A percentile compares a stretch with the other conserved stretches of the same genome.
Evolutionary conservation across 2,329 filamentous ascomycete genomes (phyloP).

Genomic region (Phoma sp.): DNA sequence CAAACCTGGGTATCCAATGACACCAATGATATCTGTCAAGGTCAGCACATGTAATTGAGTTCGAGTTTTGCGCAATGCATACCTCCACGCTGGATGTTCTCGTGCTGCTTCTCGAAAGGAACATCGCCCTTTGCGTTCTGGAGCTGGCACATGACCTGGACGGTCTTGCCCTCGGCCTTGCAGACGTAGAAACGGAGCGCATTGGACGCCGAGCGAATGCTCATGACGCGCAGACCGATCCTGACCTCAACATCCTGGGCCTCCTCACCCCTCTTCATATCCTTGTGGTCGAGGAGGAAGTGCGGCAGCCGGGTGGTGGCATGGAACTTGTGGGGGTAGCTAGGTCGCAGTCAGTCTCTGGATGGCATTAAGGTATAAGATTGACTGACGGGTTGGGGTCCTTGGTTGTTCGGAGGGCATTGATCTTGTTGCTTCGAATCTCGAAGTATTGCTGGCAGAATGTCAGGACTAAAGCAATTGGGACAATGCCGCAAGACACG

Average conservation of each 20-base stretch:
- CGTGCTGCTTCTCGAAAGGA: constrained; percentile 86
- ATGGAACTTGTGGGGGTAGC: constrained; percentile 88
- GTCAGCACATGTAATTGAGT: not conserved
- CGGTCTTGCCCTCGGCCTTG: constrained; percentile 74
- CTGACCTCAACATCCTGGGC: constrained; percentile 77
- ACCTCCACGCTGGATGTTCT: constrained; percentile 79
- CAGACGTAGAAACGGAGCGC: constrained; percentile 43
- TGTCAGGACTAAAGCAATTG: constrained; percentile 18
- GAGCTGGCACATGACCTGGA: constrained; percentile 92
- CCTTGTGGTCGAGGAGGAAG: constrained; percentile 78
- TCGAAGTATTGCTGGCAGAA: constrained; percentile 84
- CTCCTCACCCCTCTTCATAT: constrained; percentile 87
- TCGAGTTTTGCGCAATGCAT: not conserved
- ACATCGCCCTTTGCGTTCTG: constrained; percentile 75
- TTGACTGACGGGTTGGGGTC: constrained; percentile 69
- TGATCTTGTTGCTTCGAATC: constrained; percentile 81
- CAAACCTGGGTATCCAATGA: constrained; percentile 85
- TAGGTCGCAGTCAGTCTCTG: not conserved
- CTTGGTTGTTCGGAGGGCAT: constrained; percentile 75
- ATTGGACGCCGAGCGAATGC: constrained; percentile 30
- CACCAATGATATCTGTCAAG: constrained; percentile 79
- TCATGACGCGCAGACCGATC: constrained; percentile 85
- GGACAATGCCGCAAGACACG: constrained; percentile 27
- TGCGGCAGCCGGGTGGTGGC: constrained; percentile 82
- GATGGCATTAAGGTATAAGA: not conserved